These are phyloP conservation scores for Amphicarpaea edgeworthii DNA, from an alignment of 306 rosid genomes.

Conservation along the genomic window DNA sequence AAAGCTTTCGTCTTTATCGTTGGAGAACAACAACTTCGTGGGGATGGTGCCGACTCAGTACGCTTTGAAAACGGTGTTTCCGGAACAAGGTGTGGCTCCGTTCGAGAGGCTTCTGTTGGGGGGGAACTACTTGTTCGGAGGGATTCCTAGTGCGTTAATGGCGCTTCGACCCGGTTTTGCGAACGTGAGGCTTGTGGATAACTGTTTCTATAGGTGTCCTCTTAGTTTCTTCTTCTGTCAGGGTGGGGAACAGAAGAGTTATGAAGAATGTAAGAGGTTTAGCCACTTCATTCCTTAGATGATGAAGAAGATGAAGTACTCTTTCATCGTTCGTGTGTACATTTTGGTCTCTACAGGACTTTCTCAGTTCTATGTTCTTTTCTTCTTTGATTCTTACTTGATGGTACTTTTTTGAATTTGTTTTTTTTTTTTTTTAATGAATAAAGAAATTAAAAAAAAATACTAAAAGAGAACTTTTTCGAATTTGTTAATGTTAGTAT, in stretches of 20 bases:
- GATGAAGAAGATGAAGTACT: no score
- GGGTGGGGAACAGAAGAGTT: constrained; percentile 75
- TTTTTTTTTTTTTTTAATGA: no score
- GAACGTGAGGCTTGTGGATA: constrained; percentile 65
- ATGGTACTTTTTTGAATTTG: background rate
- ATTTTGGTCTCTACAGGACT: background rate
- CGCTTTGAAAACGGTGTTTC: constrained; percentile 71
- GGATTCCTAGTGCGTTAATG: constrained; percentile 66
- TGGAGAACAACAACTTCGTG: constrained; percentile 71
- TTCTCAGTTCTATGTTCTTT: no score
- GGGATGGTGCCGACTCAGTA: constrained; percentile 79
- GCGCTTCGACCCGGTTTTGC: constrained; percentile 68
- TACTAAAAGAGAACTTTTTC: no score
- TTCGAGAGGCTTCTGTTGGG: constrained; percentile 72
- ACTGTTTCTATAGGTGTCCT: constrained; percentile 80
- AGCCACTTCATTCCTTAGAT: constrained; percentile 58
- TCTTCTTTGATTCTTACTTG: background rate
- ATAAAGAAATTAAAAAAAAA: no score
- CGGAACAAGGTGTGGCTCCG: constrained; percentile 56
- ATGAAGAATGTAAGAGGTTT: constrained; percentile 53
- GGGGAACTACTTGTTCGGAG: constrained; percentile 78
- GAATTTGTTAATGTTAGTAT: no score
- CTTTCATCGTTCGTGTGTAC: background rate
- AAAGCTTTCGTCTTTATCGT: constrained; percentile 73
- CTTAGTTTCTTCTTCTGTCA: constrained; percentile 74